Evolutionary conservation across 192 early-diverging fungal genomes (phyloP).

Genomic region (Spizellomyces punctatus): DNA sequence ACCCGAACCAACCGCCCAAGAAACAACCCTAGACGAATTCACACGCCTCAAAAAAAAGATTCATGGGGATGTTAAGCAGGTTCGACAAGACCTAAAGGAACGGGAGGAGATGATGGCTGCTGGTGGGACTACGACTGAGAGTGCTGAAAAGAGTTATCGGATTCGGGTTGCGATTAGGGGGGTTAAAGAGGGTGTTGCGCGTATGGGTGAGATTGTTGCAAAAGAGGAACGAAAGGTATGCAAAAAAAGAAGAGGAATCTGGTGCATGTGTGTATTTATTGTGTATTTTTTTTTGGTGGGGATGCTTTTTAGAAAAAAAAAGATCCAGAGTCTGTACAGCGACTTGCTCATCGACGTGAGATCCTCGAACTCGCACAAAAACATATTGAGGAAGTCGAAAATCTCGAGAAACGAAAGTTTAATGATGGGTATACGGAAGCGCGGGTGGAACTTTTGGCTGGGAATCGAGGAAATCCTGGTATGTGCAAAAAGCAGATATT

Average conservation of each 20-base stretch:
- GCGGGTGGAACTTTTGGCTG: slow-evolving; percentile 48
- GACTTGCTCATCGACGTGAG: slow-evolving; percentile 51
- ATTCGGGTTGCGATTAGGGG: slow-evolving; percentile 54
- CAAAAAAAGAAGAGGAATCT: too few relatives aligned
- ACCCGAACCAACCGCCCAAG: slow-evolving; percentile 48
- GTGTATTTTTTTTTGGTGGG: too few relatives aligned
- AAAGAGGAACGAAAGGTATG: slow-evolving; percentile 61
- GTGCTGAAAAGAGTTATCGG: slow-evolving; percentile 62
- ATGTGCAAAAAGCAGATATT: neutral
- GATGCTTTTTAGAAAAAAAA: slow-evolving; percentile 41
- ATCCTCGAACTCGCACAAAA: slow-evolving; percentile 51
- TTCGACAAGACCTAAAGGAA: slow-evolving; percentile 55
- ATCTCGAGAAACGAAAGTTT: slow-evolving; percentile 58
- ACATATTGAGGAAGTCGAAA: slow-evolving; percentile 65
- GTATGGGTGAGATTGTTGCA: slow-evolving; percentile 48
- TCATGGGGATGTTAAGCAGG: slow-evolving; percentile 49
- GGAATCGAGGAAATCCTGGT: slow-evolving; percentile 19
- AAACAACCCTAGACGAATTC: slow-evolving; percentile 58
- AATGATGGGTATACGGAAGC: slow-evolving; percentile 49
- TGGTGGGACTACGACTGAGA: slow-evolving; percentile 59
- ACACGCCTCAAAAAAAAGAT: slow-evolving; percentile 54
- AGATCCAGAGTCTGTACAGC: slow-evolving; percentile 41
- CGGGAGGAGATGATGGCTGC: slow-evolving; percentile 45
- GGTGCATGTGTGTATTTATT: too few relatives aligned
- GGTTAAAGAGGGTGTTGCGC: slow-evolving; percentile 45